Evolutionary conservation across 805 yeast genomes (phyloP), one percentile per base, ranked within the genome.

Genomic region (Cyberlindnera japonica): DNA sequence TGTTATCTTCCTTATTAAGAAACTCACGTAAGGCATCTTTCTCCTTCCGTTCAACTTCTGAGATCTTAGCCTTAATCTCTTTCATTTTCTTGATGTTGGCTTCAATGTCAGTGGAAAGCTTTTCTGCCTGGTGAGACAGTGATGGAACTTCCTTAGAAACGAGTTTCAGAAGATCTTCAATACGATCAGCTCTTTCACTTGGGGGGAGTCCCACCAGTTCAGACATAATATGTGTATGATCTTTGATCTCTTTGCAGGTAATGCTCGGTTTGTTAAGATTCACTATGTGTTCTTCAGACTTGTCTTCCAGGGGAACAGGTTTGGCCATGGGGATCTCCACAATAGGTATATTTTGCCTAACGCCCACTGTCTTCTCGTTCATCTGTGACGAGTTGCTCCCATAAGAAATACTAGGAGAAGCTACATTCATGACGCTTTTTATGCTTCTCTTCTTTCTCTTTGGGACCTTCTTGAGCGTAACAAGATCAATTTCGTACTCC

Each of bases 401-500:
- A 22, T 22, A 22, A 8, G 8, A 9, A 11, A 22, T 11, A 22
- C 24, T 11, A 22, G 24, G 24, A 11, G 24, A 8, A 11, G 24
- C 24, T 9, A 22, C 24, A 22, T 22, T 22, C 24, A 22, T 22
- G 14, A 14, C 15, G 7, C 30, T 11, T 23, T 22, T 9, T 14
- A 3, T 14, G 15, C 34, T 31, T 14, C n/a, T 14, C 30, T 17
- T 21, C 20, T 29, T 35, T 23, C 40, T 19, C 32, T 37, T 44
- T 18, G 46, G 46, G 11, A 29, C 35, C 14, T 24, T 43, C 27
- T 27, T 48, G n/a, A 43, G 26, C 14, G 47, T 37, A 30, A 48
- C 44, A 25, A 50, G 28, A 15, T 47, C 49, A 13, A 49, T 38
- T 23, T 49, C 48, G 17, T 39, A 44, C 11, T 45, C 43, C 9